These are phyloP conservation scores for Schizochytrium sp. DNA, from an alignment of 108 stramenopile species.

Conservation along the genomic window DNA sequence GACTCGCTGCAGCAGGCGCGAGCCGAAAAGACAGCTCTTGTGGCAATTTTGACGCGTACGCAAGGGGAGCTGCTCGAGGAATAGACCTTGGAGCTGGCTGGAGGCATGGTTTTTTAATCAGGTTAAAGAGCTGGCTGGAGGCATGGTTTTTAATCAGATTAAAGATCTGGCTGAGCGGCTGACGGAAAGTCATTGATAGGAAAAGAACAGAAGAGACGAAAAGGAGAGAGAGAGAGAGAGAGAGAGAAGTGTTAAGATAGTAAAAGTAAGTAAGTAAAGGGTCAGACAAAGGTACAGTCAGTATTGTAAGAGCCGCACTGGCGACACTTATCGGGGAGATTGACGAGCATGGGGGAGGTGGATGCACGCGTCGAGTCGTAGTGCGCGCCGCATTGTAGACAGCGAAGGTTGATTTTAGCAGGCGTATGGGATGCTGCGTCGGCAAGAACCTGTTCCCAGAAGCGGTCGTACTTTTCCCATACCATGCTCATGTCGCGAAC, in stretches of 20 bases:
- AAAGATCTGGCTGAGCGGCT: no score
- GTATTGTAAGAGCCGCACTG: not conserved
- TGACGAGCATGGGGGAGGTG: not conserved
- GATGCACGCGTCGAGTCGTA: not conserved
- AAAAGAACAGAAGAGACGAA: no score
- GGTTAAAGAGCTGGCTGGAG: not conserved
- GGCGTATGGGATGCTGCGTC: not conserved
- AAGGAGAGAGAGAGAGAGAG: no score
- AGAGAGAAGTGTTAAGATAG: no score
- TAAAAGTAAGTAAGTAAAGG: no score
- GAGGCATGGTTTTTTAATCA: not conserved
- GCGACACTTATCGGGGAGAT: not conserved
- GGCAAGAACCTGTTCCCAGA: not conserved
- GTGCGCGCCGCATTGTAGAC: not conserved
- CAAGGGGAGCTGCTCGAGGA: not conserved
- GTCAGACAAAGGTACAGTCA: not conserved
- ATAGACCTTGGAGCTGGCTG: not conserved
- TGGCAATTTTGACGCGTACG: not conserved
- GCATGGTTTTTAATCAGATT: not conserved
- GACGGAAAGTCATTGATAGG: no score
- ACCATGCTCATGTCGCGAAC: constrained; percentile 38
- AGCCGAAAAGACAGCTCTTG: not conserved
- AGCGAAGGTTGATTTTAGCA: not conserved
- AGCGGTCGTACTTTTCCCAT: not conserved
- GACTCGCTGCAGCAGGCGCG: not conserved